Conservation (phyloP, 352 stramenopile genomes). For the Phytophthora capsici region DNA sequence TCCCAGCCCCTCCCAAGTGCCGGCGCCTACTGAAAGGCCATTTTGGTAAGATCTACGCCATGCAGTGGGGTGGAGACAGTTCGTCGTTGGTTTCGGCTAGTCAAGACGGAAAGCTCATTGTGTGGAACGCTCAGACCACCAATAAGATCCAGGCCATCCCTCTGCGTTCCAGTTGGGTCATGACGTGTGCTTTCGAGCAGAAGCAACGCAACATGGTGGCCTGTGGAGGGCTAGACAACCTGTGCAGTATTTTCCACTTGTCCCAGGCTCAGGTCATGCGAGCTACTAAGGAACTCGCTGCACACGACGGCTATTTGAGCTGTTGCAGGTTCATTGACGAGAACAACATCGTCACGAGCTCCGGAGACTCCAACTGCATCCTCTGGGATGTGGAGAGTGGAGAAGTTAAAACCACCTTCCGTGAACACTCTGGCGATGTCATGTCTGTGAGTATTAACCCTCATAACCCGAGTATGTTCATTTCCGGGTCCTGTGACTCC, state of each 20-base stretch:
- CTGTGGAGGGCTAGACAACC: conserved; percentile 98
- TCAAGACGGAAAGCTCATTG: conserved; percentile 99
- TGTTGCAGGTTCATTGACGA: conserved; percentile 99
- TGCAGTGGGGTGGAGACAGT: conserved; percentile 97
- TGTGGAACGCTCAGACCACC: conserved; percentile 98
- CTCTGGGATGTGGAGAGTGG: conserved; percentile 98
- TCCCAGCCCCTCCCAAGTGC: conserved; percentile 91
- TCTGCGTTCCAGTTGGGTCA: conserved; percentile 98
- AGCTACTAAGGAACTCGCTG: conserved; percentile 95
- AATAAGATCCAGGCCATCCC: conserved; percentile 98
- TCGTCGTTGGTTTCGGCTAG: conserved; percentile 92
- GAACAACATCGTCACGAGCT: conserved; percentile 93
- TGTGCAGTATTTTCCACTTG: conserved; percentile 99
- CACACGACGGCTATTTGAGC: conserved; percentile 98
- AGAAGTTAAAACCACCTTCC: conserved; percentile 95
- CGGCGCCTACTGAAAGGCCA: conserved; percentile 97
- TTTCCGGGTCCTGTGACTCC: conserved; percentile 96
- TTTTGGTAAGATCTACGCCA: conserved; percentile 99
- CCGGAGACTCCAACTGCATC: conserved; percentile 98
- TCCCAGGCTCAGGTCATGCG: conserved; percentile 90
- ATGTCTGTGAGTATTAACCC: conserved; percentile 97
- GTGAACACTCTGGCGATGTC: conserved; percentile 97
- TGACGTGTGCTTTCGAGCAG: conserved; percentile 99
- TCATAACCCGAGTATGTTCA: conserved; percentile 96
- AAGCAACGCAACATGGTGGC: conserved; percentile 97